These are phyloP conservation scores for Entoloma clypeatum DNA, from an alignment of 1,284 basidiomycete species.

Conservation along the genomic window DNA sequence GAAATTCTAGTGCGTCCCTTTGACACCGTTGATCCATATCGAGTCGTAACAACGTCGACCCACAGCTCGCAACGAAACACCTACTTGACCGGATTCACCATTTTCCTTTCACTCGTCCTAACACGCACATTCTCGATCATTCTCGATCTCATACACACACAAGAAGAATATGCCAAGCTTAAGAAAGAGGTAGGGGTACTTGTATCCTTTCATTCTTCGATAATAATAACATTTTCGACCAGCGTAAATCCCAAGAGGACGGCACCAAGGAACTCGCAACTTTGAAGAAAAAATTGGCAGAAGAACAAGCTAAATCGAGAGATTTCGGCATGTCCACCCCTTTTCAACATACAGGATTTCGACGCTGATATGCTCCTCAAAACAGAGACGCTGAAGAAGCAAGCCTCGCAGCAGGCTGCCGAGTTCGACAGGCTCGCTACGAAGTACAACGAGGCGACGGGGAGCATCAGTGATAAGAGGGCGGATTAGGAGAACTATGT, in stretches of 20 bases:
- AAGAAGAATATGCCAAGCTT: conserved; percentile 83
- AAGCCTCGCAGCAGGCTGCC: conserved; percentile 69
- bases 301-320: conserved; percentile 37
- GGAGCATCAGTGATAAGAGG: conserved; percentile 38
- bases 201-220: conserved; percentile 4
- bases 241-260: conserved; percentile 37
- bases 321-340: conserved; percentile 61
- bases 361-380: conserved; percentile 2
- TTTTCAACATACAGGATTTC: background rate
- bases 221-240: conserved; percentile 6
- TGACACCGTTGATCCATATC: background rate
- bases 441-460: conserved; percentile 70
- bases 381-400: conserved; percentile 78
- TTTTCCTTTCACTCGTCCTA: conserved; percentile 92
- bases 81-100: conserved; percentile 89
- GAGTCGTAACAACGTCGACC: background rate
- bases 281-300: conserved; percentile 55
- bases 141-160: conserved; percentile 85
- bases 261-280: conserved; percentile 60
- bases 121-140: conserved; percentile 91
- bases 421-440: conserved; percentile 82
- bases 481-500: too few relatives aligned
- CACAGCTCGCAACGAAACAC: conserved; percentile 76
- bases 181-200: conserved; percentile 60
- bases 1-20: conserved; percentile 80